A percentile compares a stretch with the other conserved stretches of the same genome.
Conservation (phyloP, 495 filamentous ascomycete species). For the Podospora pseudoanserina region DNA sequence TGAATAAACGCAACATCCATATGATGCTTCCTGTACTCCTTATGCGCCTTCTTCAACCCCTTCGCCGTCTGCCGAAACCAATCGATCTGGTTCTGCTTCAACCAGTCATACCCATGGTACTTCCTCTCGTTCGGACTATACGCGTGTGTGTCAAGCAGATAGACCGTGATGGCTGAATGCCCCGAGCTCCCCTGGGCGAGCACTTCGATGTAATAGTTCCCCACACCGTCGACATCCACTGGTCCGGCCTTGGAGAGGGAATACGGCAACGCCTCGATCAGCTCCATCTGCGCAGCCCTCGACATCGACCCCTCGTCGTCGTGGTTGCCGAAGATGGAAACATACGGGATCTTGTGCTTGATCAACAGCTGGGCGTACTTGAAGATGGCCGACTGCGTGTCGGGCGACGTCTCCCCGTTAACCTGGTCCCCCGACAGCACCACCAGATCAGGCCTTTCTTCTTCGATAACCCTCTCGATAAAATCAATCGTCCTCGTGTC, state of each 20-base stretch:
- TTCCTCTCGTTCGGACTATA: conserved; percentile 88
- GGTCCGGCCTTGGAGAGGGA: conserved; percentile 81
- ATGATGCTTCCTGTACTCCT: conserved; percentile 82
- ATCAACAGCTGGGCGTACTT: conserved; percentile 87
- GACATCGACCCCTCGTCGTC: conserved; percentile 86
- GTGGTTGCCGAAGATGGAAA: conserved; percentile 94
- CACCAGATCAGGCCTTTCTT: conserved; percentile 88
- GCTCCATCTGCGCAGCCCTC: conserved; percentile 72
- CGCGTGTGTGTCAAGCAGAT: conserved; percentile 88
- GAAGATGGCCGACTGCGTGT: conserved; percentile 90
- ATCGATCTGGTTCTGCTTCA: conserved; percentile 87
- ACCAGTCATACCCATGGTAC: conserved; percentile 89
- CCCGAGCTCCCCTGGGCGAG: conserved; percentile 70
- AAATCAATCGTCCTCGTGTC: conserved; percentile 91
- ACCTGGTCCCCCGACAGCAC: conserved; percentile 91
- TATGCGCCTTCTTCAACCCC: conserved; percentile 62
- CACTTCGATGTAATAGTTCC: conserved; percentile 92
- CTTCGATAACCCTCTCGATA: conserved; percentile 72
- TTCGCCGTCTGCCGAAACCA: conserved; percentile 84
- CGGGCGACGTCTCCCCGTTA: conserved; percentile 86
- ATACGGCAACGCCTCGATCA: conserved; percentile 83
- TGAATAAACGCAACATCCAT: conserved; percentile 98
- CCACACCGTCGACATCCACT: conserved; percentile 78
- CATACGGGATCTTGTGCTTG: conserved; percentile 84
- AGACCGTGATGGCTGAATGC: conserved; percentile 88